A percentile compares a stretch with the other conserved stretches of the same genome.
Evolutionary conservation across 2,329 filamentous ascomycete species (phyloP).

Genomic region (Aureobasidium sp.): DNA sequence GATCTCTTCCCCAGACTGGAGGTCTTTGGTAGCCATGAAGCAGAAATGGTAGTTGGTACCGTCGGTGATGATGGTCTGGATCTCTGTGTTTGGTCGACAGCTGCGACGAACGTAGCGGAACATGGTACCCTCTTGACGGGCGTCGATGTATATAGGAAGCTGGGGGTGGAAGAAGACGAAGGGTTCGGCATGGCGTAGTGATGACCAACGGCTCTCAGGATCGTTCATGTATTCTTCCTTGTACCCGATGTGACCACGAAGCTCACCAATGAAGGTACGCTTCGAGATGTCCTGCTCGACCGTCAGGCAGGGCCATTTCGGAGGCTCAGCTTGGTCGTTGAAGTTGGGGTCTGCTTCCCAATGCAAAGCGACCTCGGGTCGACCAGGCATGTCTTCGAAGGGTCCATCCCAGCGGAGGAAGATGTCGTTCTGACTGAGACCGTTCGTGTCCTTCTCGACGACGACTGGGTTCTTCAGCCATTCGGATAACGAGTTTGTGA

Average conservation of each 20-base stretch:
- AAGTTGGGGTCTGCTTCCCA: conserved; percentile 41
- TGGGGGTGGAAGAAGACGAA: conserved; percentile 64
- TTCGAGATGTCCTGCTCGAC: conserved; percentile 42
- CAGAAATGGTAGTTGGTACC: conserved; percentile 82
- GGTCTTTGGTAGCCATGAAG: conserved; percentile 73
- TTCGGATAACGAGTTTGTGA: conserved; percentile 63
- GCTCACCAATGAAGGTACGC: conserved; percentile 55
- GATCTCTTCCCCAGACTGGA: conserved; percentile 65
- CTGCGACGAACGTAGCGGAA: conserved; percentile 87
- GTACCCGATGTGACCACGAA: conserved; percentile 51
- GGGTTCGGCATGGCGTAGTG: conserved; percentile 41
- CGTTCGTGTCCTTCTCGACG: conserved; percentile 58
- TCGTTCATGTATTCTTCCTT: conserved; percentile 40
- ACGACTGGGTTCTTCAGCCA: conserved; percentile 71
- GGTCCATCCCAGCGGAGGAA: conserved; percentile 54
- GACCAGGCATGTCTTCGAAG: conserved; percentile 45
- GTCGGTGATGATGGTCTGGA: conserved; percentile 77
- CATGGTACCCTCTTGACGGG: conserved; percentile 72
- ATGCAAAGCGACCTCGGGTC: conserved; percentile 45
- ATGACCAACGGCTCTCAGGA: conserved; percentile 38
- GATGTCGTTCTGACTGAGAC: conserved; percentile 54
- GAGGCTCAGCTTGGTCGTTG: conserved; percentile 45
- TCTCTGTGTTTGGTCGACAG: conserved; percentile 77
- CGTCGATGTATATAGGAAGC: conserved; percentile 88
- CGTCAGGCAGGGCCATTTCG: conserved; percentile 63